A percentile compares a stretch with the other conserved stretches of the same genome.
Evolutionary conservation across 257 asterid species (phyloP).

Genomic region (Asclepias syriaca): DNA sequence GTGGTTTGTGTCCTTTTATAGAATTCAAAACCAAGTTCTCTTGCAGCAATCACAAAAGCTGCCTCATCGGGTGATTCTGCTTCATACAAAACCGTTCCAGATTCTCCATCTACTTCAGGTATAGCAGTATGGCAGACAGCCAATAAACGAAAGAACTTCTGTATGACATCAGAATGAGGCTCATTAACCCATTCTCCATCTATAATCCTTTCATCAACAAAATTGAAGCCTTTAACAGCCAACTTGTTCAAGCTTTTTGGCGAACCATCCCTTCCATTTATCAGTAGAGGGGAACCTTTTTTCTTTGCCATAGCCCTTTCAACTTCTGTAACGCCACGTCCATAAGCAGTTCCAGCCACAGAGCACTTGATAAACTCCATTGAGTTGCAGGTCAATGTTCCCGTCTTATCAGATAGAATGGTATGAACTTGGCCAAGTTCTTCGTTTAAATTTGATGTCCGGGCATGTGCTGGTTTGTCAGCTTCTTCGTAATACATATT

Average conservation of each 20-base stretch:
- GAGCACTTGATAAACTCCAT: conserved; percentile 97
- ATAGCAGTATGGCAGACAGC: conserved; percentile 92
- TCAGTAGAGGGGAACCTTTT: conserved; percentile 57
- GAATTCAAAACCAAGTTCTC: conserved; percentile 89
- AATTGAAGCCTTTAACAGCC: conserved; percentile 72
- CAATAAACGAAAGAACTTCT: conserved; percentile 63
- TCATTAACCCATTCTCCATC: conserved; percentile 70
- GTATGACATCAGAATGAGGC: conserved; percentile 47
- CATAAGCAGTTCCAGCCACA: conserved; percentile 80
- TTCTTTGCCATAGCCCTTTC: conserved; percentile 77
- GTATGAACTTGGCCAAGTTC: conserved; percentile 92
- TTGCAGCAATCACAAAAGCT: conserved; percentile 89
- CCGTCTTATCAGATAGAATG: conserved; percentile 87
- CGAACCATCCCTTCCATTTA: conserved; percentile 31
- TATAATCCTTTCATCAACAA: conserved; percentile 64
- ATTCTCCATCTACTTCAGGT: conserved; percentile 70
- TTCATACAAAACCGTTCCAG: conserved; percentile 65
- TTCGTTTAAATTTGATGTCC: conserved; percentile 87
- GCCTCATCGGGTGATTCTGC: conserved; percentile 99
- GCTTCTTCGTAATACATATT: conserved; percentile 84
- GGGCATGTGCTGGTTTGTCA: conserved; percentile 85
- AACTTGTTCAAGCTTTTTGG: conserved; percentile 28
- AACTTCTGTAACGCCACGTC: conserved; percentile 76
- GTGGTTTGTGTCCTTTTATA: conserved; percentile 63
- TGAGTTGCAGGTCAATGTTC: conserved; percentile 84